phyloP scores from a whole-genome alignment of 2,329 filamentous ascomycete species.

The Ramularia collo-cygni region DNA sequence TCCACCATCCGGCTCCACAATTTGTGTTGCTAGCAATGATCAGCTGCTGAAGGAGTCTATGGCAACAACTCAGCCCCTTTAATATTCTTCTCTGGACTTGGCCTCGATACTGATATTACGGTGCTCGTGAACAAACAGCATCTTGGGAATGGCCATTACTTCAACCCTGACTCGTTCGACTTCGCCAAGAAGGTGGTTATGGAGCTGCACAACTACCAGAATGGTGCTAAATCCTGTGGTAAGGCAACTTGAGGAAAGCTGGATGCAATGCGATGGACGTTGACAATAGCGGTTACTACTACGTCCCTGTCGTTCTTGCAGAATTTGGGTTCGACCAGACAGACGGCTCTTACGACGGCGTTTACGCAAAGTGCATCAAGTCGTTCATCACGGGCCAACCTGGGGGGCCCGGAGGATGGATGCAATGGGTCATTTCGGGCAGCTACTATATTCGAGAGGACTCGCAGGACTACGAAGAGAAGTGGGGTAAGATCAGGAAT shows the following conservation, averaged over 20 bases:
- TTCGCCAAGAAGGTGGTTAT: constrained; percentile 52
- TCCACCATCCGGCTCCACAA: too few relatives aligned
- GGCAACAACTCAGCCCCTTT: constrained; percentile 45
- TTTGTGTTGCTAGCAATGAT: too few relatives aligned
- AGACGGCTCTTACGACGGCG: constrained; percentile 41
- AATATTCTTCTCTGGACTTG: constrained; percentile 54
- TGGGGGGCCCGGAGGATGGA: constrained; percentile 50
- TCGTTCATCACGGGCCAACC: constrained; percentile 39
- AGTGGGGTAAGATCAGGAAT: constrained; percentile 37
- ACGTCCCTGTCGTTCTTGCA: constrained; percentile 46
- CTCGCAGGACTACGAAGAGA: constrained; percentile 49
- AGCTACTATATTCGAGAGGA: constrained; percentile 50
- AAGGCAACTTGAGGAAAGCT: constrained; percentile 44
- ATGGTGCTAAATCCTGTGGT: constrained; percentile 41
- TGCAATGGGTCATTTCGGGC: constrained; percentile 46
- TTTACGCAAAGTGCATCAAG: constrained; percentile 49
- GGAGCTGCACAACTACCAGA: constrained; percentile 57
- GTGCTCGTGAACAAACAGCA: constrained; percentile 32
- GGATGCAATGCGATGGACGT: constrained; percentile 49
- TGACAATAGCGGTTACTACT: constrained; percentile 19
- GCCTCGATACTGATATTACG: constrained; percentile 50
- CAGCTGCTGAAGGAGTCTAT: constrained; percentile 47
- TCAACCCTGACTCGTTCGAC: constrained; percentile 42
- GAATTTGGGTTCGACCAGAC: constrained; percentile 51
- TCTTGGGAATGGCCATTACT: constrained; percentile 34